Percentiles rank a stretch among this genome's conserved stretches.
These are phyloP conservation scores for Aureobasidium mangrovei DNA, from an alignment of 2,329 filamentous ascomycete species.

Conservation along the genomic window DNA sequence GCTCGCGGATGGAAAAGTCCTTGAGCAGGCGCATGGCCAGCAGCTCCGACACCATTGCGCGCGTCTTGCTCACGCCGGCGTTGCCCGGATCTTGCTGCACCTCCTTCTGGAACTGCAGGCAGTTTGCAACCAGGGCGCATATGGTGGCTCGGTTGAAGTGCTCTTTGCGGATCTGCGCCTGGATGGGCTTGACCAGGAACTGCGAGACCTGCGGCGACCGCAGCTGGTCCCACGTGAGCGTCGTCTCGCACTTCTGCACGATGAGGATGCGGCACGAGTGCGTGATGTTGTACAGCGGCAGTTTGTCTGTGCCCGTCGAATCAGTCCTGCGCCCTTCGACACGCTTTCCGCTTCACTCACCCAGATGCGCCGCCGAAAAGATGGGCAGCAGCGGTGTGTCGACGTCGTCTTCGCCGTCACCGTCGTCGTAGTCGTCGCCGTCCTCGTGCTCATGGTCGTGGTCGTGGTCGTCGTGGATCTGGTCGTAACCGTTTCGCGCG, in stretches of 20 bases:
- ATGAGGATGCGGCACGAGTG: constrained; percentile 83
- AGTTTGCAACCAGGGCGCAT: constrained; percentile 88
- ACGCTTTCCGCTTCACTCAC: constrained; percentile 36
- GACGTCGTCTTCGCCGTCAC: constrained; percentile 36
- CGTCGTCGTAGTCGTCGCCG: constrained; percentile 32
- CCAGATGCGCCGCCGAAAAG: constrained; percentile 70
- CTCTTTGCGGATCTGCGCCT: constrained; percentile 72
- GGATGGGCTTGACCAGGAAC: constrained; percentile 91
- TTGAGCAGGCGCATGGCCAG: constrained; percentile 81
- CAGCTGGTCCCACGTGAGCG: constrained; percentile 87
- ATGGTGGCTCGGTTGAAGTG: constrained; percentile 81
- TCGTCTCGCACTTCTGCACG: constrained; percentile 78
- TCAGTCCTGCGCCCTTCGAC: not conserved
- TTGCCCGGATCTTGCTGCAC: constrained; percentile 73
- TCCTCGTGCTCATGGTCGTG: constrained; percentile 31
- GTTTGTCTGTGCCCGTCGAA: constrained; percentile 51
- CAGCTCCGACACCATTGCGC: constrained; percentile 82
- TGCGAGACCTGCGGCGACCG: constrained; percentile 93
- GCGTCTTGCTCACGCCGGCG: constrained; percentile 71
- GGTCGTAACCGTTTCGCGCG: constrained; percentile 22
- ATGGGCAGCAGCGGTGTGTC: constrained; percentile 58
- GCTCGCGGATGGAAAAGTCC: constrained; percentile 79
- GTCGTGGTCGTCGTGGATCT: constrained; percentile 9
- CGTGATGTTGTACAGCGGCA: constrained; percentile 84
- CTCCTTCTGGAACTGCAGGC: constrained; percentile 86